Percentiles rank a stretch among this genome's conserved stretches.
Conservation (phyloP, 1,284 basidiomycete genomes). For the Anthracocystis panici-leucophaei region DNA sequence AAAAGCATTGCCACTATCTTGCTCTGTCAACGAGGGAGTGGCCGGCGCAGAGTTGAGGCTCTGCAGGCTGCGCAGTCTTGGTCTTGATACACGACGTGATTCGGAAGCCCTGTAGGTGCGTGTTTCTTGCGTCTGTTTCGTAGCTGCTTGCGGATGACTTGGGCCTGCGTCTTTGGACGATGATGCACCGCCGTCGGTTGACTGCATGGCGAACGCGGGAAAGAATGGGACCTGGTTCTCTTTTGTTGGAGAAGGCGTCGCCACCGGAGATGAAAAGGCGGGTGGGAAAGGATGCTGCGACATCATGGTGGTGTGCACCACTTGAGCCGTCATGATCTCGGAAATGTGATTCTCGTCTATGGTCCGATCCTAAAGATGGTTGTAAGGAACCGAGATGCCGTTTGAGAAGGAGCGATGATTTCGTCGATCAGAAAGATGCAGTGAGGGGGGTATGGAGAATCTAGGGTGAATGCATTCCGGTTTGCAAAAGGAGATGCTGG, state of each 20-base stretch:
- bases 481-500: slow-evolving; percentile 21
- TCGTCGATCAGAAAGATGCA: slow-evolving; percentile 1
- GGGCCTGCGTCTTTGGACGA: slow-evolving; percentile 14
- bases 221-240: slow-evolving; percentile 24
- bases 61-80: slow-evolving; percentile 41
- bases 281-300: slow-evolving; percentile 43
- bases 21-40: slow-evolving; percentile 45
- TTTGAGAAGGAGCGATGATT: neutral
- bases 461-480: slow-evolving; percentile 22
- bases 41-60: slow-evolving; percentile 49
- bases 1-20: slow-evolving; percentile 36
- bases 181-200: neutral
- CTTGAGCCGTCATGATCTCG: slow-evolving; percentile 43
- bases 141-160: neutral
- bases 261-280: slow-evolving; percentile 33
- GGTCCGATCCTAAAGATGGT: neutral
- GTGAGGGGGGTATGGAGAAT: slow-evolving; percentile 15
- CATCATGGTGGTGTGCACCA: slow-evolving; percentile 37
- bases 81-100: slow-evolving; percentile 23
- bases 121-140: neutral
- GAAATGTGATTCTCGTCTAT: neutral
- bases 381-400: neutral
- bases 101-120: slow-evolving; percentile 14
- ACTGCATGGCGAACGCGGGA: slow-evolving; percentile 6
- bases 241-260: slow-evolving; percentile 40